phyloP scores from a whole-genome alignment of 257 asterid genomes.

The Salvia splendens region DNA sequence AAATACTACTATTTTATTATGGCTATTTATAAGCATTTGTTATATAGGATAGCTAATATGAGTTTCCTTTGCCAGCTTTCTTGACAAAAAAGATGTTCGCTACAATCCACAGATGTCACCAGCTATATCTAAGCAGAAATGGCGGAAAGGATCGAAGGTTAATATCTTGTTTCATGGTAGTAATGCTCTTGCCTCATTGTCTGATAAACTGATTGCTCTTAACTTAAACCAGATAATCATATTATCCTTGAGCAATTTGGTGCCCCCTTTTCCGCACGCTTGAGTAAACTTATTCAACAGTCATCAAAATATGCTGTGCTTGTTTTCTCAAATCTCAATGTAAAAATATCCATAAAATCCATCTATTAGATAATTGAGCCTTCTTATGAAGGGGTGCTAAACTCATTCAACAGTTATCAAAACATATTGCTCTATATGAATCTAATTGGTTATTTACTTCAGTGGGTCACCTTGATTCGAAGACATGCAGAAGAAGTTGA shows the following conservation, averaged over 20 bases:
- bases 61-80: constrained; percentile 56
- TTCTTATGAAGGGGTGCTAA: constrained; percentile 2
- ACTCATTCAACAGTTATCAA: constrained; percentile 3
- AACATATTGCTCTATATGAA: constrained; percentile 6
- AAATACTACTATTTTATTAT: too few relatives aligned
- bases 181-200: constrained; percentile 14
- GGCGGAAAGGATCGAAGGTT: constrained; percentile 99
- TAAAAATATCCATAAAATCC: constrained; percentile 7
- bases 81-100: constrained; percentile 74
- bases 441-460: constrained; percentile 37
- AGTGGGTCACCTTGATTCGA: constrained; percentile 92
- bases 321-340: neutral
- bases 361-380: neutral
- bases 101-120: constrained; percentile 92
- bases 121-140: constrained; percentile 71
- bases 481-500: constrained; percentile 76
- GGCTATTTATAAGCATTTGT: constrained; percentile 8
- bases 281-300: constrained; percentile 3
- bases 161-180: constrained; percentile 24
- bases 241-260: constrained; percentile 6
- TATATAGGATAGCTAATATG: constrained; percentile 11
- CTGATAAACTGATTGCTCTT: constrained; percentile 3
- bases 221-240: neutral
- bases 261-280: neutral
- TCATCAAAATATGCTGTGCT: too few relatives aligned